Evolutionary conservation across 2,329 filamentous ascomycete species (phyloP), one percentile per base, ranked within the genome.

Genomic region (Calonectria hongkongensis): DNA sequence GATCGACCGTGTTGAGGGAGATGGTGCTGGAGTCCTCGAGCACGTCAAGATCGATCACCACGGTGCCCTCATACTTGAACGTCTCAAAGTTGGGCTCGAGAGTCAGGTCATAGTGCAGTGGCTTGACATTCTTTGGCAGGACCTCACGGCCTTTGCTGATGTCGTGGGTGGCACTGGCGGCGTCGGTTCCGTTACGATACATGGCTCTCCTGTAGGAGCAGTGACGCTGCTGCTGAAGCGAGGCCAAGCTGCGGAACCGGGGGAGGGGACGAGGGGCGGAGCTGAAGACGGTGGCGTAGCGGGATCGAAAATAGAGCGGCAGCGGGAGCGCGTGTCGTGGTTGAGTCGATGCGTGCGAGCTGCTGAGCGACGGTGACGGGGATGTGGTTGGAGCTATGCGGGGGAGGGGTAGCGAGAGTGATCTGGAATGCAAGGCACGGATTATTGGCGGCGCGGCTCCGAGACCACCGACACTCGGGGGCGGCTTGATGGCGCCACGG

Each of bases 81-180:
- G 93, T 95, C 79, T 94, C 90, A 79, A 98, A 94, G 87, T 98
- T 92, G 68, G 96, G 95, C 87, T 98, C 97, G 74, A 98, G 89
- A 1, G 94, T 97, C 79, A 98, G 86, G 84, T 98, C 92, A 86
- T 98, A 98, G 87, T 98, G 95, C 47, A 89, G 86, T n/a, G 96
- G 96, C 84, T 96, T 94, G 81, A 98, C 95, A 82, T 98, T 98
- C 85, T 93, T 92, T 66, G 96, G 97, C 79, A 98, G 89, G 76
- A 98, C 93, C 87, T 98, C 94, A 80, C 96, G 93, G 47, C 76
- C 79, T 21, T 81, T 85, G 67, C 64, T 71, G 16, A 80, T 60
- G 71, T 81, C 78, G 66, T 76, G 79, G 70, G 74, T 79, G 27
- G 75, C 73, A 28, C 76, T 78, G 71, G 73, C 69, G 62, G 73